phyloP scores from a whole-genome alignment of 1,284 basidiomycete genomes.

The Phylloporus sp. region DNA sequence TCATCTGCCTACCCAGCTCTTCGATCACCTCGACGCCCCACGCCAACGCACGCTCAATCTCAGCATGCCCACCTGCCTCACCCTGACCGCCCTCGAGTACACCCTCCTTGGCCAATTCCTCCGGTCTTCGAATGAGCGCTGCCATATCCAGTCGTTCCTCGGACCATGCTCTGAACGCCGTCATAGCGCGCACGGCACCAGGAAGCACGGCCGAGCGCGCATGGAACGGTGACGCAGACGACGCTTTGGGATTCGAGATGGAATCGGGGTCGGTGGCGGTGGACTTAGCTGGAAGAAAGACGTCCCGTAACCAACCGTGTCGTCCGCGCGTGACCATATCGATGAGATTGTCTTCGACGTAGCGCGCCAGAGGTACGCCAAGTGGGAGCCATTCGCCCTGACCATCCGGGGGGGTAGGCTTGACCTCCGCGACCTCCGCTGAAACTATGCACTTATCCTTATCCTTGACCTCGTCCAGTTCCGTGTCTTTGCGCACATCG shows the following conservation, averaged over 20 bases:
- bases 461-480: neutral
- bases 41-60: conserved; percentile 38
- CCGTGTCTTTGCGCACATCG: neutral
- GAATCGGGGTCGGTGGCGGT: neutral
- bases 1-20: conserved; percentile 22
- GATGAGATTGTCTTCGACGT: conserved; percentile 61
- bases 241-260: neutral
- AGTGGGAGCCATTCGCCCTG: conserved; percentile 25
- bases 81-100: conserved; percentile 33
- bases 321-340: conserved; percentile 65
- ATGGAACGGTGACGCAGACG: conserved; percentile 9
- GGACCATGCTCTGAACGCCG: conserved; percentile 46
- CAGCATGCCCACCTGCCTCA: conserved; percentile 20
- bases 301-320: conserved; percentile 43
- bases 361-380: conserved; percentile 56
- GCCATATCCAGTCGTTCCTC: conserved; percentile 68
- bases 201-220: conserved; percentile 30
- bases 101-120: conserved; percentile 65
- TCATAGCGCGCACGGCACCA: conserved; percentile 45
- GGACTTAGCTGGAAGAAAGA: conserved; percentile 11
- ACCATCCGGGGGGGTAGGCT: neutral
- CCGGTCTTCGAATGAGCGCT: conserved; percentile 59
- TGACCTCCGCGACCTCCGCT: neutral
- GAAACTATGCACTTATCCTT: neutral
- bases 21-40: conserved; percentile 27